Evolutionary conservation across 2,329 filamentous ascomycete genomes (phyloP).

Genomic region (Decorospora gaudefroyi): DNA sequence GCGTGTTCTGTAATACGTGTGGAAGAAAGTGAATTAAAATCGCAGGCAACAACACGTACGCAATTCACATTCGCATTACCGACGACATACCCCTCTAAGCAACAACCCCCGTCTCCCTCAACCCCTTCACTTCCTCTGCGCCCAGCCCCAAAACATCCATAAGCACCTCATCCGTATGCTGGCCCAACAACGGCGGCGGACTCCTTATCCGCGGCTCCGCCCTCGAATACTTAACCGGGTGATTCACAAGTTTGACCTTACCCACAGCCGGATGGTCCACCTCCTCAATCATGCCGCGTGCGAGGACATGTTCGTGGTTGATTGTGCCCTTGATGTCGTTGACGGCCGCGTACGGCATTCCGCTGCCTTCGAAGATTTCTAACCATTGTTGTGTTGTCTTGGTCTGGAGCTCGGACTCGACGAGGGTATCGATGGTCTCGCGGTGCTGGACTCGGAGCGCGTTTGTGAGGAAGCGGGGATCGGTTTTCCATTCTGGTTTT

Average conservation of each 20-base stretch:
- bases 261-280: constrained; percentile 82
- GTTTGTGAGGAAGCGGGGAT: constrained; percentile 63
- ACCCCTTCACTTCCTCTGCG: constrained; percentile 27
- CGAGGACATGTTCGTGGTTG: constrained; percentile 76
- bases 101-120: constrained; percentile 19
- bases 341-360: constrained; percentile 90
- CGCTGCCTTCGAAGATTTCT: constrained; percentile 80
- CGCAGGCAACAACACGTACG: too few relatives aligned
- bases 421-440: constrained; percentile 73
- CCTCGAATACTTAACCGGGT: constrained; percentile 90
- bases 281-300: constrained; percentile 86
- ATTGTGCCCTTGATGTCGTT: constrained; percentile 88
- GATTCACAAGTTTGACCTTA: constrained; percentile 84
- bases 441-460: constrained; percentile 68
- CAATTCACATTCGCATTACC: too few relatives aligned
- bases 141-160: constrained; percentile 36
- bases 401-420: constrained; percentile 72
- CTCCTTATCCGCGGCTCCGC: constrained; percentile 74
- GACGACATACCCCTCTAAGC: constrained; percentile 9
- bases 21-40: too few relatives aligned
- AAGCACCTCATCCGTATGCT: constrained; percentile 44
- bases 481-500: constrained; percentile 62
- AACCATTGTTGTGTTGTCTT: constrained; percentile 90
- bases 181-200: constrained; percentile 77
- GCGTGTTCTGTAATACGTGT: too few relatives aligned